A percentile compares a stretch with the other conserved stretches of the same genome.
Conservation (phyloP, 331 rosid genomes). For the Cucumis variabilis region DNA sequence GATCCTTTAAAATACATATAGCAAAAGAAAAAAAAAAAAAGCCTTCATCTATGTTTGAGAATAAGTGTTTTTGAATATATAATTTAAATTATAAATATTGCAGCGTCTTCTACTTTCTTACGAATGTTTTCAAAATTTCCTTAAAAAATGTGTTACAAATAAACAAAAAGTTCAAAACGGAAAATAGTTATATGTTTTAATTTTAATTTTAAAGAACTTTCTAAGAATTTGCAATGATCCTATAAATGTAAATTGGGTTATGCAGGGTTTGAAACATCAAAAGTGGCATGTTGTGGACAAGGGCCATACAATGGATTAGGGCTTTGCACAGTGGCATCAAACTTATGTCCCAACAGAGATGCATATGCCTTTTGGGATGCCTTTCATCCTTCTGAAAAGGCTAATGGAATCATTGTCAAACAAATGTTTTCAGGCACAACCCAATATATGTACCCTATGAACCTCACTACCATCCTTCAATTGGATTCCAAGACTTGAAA, state of each 20-base stretch:
- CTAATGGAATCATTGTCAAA: conserved; percentile 59
- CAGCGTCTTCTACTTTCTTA: too few relatives aligned
- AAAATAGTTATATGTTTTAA: too few relatives aligned
- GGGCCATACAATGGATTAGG: conserved; percentile 89
- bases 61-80: too few relatives aligned
- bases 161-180: too few relatives aligned
- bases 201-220: too few relatives aligned
- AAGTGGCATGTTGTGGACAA: conserved; percentile 92
- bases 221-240: too few relatives aligned
- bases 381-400: conserved; percentile 83
- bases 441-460: conserved; percentile 74
- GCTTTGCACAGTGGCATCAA: conserved; percentile 67
- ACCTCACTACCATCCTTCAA: conserved; percentile 70
- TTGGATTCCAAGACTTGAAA: conserved; percentile 53
- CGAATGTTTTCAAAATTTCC: too few relatives aligned
- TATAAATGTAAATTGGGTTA: neutral
- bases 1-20: too few relatives aligned
- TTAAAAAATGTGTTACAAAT: too few relatives aligned
- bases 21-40: too few relatives aligned
- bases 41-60: too few relatives aligned
- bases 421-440: conserved; percentile 59
- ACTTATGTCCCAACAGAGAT: conserved; percentile 68
- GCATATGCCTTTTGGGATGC: conserved; percentile 84
- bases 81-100: too few relatives aligned
- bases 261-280: conserved; percentile 64